Conservation (phyloP, 2,329 filamentous ascomycete genomes). For the Arthrobotrys pseudoclavata region DNA sequence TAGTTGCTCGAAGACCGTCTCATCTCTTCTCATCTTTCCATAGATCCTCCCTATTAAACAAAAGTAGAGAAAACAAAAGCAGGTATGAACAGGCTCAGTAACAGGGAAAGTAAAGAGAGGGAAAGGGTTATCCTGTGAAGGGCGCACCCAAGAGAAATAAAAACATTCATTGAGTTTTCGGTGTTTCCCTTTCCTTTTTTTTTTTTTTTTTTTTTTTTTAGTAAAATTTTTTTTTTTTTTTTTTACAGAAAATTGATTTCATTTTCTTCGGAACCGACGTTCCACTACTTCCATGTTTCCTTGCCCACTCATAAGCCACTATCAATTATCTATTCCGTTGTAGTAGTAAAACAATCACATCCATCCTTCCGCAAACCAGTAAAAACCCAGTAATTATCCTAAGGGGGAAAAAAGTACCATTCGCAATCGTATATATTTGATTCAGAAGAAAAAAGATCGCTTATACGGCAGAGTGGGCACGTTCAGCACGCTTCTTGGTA, state of each 20-base stretch:
- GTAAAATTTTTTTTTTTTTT: conserved; percentile 6
- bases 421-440: not conserved
- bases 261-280: not conserved
- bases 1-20: not conserved
- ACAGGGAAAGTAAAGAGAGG: conserved; percentile 18
- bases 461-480: conserved; percentile 55
- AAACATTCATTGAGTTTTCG: conserved; percentile 24
- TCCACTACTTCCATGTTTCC: not conserved
- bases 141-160: conserved; percentile 29
- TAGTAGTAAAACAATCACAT: conserved; percentile 6
- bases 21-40: conserved; percentile 7
- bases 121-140: conserved; percentile 18
- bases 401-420: not conserved
- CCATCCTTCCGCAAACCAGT: conserved; percentile 7
- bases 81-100: conserved; percentile 11
- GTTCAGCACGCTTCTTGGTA: conserved; percentile 48
- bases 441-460: not conserved
- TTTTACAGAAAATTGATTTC: not conserved
- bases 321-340: conserved; percentile 46
- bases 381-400: not conserved
- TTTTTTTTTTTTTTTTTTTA: conserved; percentile 3
- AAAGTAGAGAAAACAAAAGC: conserved; percentile 2
- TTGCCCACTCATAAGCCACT: conserved; percentile 29
- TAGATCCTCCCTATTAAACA: conserved; percentile 1
- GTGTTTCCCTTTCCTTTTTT: not conserved